These are phyloP conservation scores for Pelargonium fulgidum DNA, from an alignment of 441 rosid genomes.

Conservation along the genomic window DNA sequence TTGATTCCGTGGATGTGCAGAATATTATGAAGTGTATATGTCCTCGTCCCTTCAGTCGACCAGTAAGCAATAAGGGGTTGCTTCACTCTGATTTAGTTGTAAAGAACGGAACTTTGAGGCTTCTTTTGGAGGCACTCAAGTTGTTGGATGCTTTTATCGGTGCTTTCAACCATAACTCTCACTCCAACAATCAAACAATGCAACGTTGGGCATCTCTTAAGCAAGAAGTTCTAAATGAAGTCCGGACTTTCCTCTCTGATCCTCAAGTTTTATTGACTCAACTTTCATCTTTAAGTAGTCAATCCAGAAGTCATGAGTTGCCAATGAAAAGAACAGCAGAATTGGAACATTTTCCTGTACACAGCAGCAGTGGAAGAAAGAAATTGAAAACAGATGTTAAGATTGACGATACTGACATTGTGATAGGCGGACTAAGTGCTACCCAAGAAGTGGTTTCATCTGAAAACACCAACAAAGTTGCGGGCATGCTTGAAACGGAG, in stretches of 20 bases:
- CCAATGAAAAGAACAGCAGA: constrained; percentile 48
- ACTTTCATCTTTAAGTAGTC: constrained; percentile 46
- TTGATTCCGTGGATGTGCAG: constrained; percentile 44
- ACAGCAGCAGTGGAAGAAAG: constrained; percentile 33
- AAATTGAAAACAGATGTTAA: constrained; percentile 33
- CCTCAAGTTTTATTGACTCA: constrained; percentile 62
- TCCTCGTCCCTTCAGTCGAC: constrained; percentile 67
- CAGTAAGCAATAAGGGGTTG: constrained; percentile 73
- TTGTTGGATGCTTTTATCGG: constrained; percentile 54
- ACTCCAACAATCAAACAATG: constrained; percentile 27
- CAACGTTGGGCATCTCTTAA: constrained; percentile 42
- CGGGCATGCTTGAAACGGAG: constrained; percentile 28
- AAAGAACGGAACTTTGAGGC: constrained; percentile 76
- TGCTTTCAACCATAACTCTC: constrained; percentile 32
- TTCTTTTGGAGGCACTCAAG: constrained; percentile 68
- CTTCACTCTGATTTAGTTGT: constrained; percentile 77
- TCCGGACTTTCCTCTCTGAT: constrained; percentile 70
- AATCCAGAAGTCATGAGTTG: constrained; percentile 24
- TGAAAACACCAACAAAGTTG: constrained; percentile 26
- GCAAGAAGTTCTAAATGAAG: constrained; percentile 61
- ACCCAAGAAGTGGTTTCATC: constrained; percentile 30
- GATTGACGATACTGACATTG: constrained; percentile 49
- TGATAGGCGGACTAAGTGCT: constrained; percentile 52
- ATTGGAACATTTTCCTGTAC: constrained; percentile 27
- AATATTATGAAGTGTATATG: constrained; percentile 58